phyloP scores from a whole-genome alignment of 345 rosid species.

The Dovyalis caffra region DNA sequence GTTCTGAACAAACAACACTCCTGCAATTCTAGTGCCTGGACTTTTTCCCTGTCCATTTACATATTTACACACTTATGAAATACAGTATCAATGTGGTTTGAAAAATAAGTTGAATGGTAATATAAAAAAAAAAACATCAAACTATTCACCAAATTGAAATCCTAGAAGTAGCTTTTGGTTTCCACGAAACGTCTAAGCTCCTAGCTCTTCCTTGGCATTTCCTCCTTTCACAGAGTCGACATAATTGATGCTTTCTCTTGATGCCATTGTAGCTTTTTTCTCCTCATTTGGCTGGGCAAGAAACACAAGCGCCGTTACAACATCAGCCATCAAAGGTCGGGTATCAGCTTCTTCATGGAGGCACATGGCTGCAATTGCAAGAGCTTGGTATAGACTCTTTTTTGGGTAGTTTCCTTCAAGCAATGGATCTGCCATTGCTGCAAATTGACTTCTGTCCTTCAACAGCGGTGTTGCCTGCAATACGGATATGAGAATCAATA shows the following conservation, averaged over 20 bases:
- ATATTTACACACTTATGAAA: background rate
- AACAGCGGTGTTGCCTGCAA: slow-evolving; percentile 55
- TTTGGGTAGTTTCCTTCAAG: slow-evolving; percentile 45
- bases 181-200: background rate
- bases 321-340: slow-evolving; percentile 58
- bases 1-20: background rate
- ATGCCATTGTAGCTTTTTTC: background rate
- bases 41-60: background rate
- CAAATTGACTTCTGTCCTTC: slow-evolving; percentile 45
- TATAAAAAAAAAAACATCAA: background rate
- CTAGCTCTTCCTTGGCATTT: slow-evolving; percentile 1
- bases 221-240: slow-evolving; percentile 9
- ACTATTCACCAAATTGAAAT: background rate
- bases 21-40: background rate
- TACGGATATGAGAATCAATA: background rate
- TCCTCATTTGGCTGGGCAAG: slow-evolving; percentile 27
- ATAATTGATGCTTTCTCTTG: background rate
- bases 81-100: background rate
- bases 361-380: slow-evolving; percentile 64
- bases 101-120: background rate
- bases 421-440: slow-evolving; percentile 46
- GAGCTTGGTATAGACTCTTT: slow-evolving; percentile 60
- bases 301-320: slow-evolving; percentile 60
- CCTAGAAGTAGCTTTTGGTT: background rate
- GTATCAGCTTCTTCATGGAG: slow-evolving; percentile 58